Evolutionary conservation across 225 moss, liverwort and hornwort genomes (phyloP).

Genomic region (Polytrichum commune): DNA sequence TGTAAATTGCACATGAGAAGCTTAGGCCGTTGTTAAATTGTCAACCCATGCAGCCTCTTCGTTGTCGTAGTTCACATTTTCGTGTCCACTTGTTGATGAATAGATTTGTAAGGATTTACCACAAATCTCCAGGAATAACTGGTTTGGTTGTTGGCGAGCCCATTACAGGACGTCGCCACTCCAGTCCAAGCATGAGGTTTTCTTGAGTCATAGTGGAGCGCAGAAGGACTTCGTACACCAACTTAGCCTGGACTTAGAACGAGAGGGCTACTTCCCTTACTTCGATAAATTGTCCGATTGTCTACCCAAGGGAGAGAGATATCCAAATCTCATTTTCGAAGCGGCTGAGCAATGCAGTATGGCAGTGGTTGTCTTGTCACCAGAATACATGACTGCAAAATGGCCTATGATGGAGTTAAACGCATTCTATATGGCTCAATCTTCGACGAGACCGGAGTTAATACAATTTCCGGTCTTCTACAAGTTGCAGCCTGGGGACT

Average conservation of each 20-base stretch:
- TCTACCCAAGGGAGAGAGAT: slow-evolving; percentile 4
- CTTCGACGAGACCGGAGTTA: not conserved
- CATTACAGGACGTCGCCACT: too few relatives aligned
- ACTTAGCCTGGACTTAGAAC: not conserved
- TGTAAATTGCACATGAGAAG: too few relatives aligned
- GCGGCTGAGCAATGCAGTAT: slow-evolving; percentile 10
- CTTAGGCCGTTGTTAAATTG: too few relatives aligned
- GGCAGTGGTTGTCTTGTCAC: slow-evolving; percentile 11
- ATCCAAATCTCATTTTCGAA: not conserved
- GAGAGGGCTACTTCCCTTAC: not conserved
- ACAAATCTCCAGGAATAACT: too few relatives aligned
- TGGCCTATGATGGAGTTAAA: slow-evolving; percentile 18
- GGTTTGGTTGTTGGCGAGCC: too few relatives aligned
- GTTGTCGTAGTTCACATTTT: too few relatives aligned
- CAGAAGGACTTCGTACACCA: not conserved
- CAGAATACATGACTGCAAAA: slow-evolving; percentile 8
- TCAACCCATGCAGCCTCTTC: too few relatives aligned
- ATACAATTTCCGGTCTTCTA: slow-evolving; percentile 1
- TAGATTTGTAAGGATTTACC: too few relatives aligned
- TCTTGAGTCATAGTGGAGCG: slow-evolving; percentile 5
- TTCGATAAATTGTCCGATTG: slow-evolving; percentile 6
- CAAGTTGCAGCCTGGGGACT: slow-evolving; percentile 5
- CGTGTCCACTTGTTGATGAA: too few relatives aligned
- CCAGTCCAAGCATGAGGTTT: not conserved
- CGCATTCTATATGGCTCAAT: not conserved